Evolutionary conservation across 1,284 basidiomycete genomes (phyloP), one percentile per base, ranked within the genome.

Genomic region (Leucoagaricus sp.): DNA sequence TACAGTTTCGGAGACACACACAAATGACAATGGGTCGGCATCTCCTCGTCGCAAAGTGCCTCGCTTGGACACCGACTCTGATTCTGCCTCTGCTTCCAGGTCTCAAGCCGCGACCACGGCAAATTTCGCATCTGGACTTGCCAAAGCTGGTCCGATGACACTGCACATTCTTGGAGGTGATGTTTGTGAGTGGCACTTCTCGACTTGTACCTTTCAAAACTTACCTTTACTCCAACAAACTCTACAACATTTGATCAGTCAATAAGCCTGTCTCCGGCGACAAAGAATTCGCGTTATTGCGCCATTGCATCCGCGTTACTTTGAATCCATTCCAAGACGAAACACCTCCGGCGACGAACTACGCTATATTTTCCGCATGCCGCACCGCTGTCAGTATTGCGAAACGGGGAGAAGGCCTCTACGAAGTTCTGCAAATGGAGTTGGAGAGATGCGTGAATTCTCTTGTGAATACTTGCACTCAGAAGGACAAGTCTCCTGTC

Each of bases 1-100:
- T 8, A 48, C 55, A 13, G 58, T 61, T 28, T 53, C 53, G 46
- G 74, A 78, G 47, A 48, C 52, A 40, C 26, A 62, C 25, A 21
- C 13, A 19, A 69, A 74, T 50, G 72, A 75, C 60, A 26, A 21
- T 47, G 77, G 76, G 72, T 79, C 75, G 65, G 78, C 74, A 66
- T 81, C 81, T 72, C 83, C 81, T 74, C 81, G 81, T 62, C 80
- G 79, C 71, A 90, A 90, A 77, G 81, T 81, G 60, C 78, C 83
- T 63, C 84, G 86, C 63, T 73, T 86, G 69, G 79, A 80, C 61
- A 72, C 72, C 64, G 83, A 85, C 73, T 82, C 80, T 70, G 85
- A 89, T 69, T 76, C 81, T 63, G 77, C 77, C 65, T 83, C 85
- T 67, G 81, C 84, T 64, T 83, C 77, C 71, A 83, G 85, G 68